Base-by-base conservation (phyloP, 164 flowering plant species). In the Paratinospora sagittata region DNA sequence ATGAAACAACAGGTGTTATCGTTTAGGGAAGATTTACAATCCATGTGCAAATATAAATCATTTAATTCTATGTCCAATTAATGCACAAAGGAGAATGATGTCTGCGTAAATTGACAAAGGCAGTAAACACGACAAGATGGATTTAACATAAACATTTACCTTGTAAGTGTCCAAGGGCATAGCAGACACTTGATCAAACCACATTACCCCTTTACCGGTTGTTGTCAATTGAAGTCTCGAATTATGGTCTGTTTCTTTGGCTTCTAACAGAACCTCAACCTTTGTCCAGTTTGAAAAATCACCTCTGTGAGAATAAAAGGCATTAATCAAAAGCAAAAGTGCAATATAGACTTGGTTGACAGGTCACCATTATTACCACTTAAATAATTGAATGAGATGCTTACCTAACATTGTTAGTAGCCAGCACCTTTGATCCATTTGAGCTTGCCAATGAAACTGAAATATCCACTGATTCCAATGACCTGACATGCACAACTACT, bases 181-280 rank as follows among this genome's bases (percentile, higher is more conserved):
- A 26, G 80, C 84, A 34, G 97, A 95, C 24, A 95, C 93, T 83
- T 95, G 99, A 74, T 95, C 97, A 78, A 95, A 77, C 97, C 97
- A 95, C 76, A 92, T 78, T 5, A 84, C 85, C 65, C 99, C 99
- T 73, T 84, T 86, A 70, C 26, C 81, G 27, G 79, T 77, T 60
- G 94, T 88, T 24, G 87, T 90, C 75, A 95, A 75, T 68, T 92
- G 89, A 79, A 95, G 90, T 77, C 97, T 87, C 74, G 94, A 70
- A 66, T 84, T 84, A 73, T 71, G 80, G 78, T 86, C 79, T 61
- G 93, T 82, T 73, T 67, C 91, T 64, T 81, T 71, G 41, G 99
- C 89, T 73, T 82, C 79, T 82, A 95, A 81, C 61, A 73, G 27
- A 78, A 82, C 66, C 80, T 90, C 93, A 67, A 81, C 70, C 78